Conservation (phyloP, 257 asterid species). For the Marsdenia floribunda region DNA sequence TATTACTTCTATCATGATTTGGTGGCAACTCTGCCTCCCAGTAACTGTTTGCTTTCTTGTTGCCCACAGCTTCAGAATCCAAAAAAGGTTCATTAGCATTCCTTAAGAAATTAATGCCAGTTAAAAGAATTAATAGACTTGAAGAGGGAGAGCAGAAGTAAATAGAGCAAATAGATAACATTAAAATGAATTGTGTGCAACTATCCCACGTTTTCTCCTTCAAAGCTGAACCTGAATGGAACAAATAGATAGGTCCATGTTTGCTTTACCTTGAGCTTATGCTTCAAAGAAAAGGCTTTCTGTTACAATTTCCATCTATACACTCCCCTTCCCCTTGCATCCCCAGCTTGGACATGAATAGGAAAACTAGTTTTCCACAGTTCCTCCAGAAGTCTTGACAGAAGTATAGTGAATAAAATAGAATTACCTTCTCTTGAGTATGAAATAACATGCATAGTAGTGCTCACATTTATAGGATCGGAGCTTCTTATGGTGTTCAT, state of each 20-base stretch:
- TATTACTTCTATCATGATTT: slow-evolving; percentile 45
- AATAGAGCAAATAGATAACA: not conserved
- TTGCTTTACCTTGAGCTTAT: not conserved
- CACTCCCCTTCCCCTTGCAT: not conserved
- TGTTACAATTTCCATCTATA: not conserved
- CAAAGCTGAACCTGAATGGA: not conserved
- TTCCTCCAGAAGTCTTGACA: not conserved
- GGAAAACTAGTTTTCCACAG: not conserved
- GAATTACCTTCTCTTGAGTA: not conserved
- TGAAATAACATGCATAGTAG: not conserved
- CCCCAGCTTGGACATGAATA: not conserved
- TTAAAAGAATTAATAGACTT: not conserved
- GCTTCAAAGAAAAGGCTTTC: not conserved
- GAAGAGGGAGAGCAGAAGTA: not conserved
- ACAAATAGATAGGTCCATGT: not conserved
- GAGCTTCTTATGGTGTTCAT: not conserved
- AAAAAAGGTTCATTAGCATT: not conserved
- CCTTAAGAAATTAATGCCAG: not conserved
- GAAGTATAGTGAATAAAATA: not conserved
- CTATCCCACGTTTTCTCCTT: not conserved
- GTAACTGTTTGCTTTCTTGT: slow-evolving; percentile 61
- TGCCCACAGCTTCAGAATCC: slow-evolving; percentile 54
- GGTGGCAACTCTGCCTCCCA: slow-evolving; percentile 74
- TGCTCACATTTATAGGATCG: not conserved
- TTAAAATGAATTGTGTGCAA: not conserved